phyloP scores from a whole-genome alignment of 164 flowering plant species.

The Magnolia changhungtana region DNA sequence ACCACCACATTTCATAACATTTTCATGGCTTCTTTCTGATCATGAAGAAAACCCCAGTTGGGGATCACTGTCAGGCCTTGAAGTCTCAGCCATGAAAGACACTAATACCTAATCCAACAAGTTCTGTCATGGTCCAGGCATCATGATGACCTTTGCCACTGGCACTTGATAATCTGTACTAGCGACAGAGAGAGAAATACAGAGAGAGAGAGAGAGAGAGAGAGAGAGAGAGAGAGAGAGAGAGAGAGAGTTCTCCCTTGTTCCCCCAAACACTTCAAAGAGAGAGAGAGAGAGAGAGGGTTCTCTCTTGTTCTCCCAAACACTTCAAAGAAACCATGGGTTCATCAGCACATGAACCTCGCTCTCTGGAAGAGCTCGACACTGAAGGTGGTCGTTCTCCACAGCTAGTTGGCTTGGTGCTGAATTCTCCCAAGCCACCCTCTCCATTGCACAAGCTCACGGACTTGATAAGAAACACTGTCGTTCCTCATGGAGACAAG shows the following conservation, averaged over 20 bases:
- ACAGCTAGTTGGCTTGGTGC: slow-evolving; percentile 35
- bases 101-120: background rate
- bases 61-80: background rate
- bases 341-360: slow-evolving; percentile 5
- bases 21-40: background rate
- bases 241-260: background rate
- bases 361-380: slow-evolving; percentile 13
- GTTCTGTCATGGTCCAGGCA: slow-evolving; percentile 4
- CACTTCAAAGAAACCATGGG: slow-evolving; percentile 29
- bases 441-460: slow-evolving; percentile 32
- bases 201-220: background rate
- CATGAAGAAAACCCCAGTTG: background rate
- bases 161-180: background rate
- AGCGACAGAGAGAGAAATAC: background rate
- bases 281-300: background rate
- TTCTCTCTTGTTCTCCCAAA: slow-evolving; percentile 25
- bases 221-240: background rate
- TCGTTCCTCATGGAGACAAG: slow-evolving; percentile 29
- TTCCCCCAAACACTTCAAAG: slow-evolving; percentile 35
- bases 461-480: slow-evolving; percentile 26
- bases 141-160: background rate
- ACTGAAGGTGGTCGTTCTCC: slow-evolving; percentile 4
- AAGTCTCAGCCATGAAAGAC: slow-evolving; percentile 7
- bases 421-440: slow-evolving; percentile 58
- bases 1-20: background rate